A percentile compares a stretch with the other conserved stretches of the same genome.
Conservation (phyloP, 192 early-diverging fungal genomes). For the Dissophora globulifera region DNA sequence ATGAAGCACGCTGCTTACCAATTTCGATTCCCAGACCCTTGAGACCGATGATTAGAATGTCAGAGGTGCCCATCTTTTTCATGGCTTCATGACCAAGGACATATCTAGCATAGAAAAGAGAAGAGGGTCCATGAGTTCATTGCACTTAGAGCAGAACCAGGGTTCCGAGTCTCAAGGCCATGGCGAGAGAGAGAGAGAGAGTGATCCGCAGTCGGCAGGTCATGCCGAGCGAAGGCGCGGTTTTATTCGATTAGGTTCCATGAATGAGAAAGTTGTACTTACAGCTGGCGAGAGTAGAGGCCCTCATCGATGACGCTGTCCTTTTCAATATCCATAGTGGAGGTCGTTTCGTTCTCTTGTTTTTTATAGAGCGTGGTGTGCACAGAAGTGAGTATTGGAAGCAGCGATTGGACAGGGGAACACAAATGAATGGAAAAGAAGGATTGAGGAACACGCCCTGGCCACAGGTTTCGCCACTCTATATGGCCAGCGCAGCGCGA, state of each 20-base stretch:
- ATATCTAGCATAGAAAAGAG: conserved; percentile 66
- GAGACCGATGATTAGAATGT: conserved; percentile 95
- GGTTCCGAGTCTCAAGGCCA: no score
- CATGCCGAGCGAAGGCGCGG: no score
- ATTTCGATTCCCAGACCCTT: conserved; percentile 98
- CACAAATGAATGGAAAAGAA: not conserved
- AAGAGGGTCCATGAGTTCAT: no score
- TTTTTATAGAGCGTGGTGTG: not conserved
- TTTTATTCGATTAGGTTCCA: conserved; percentile 30
- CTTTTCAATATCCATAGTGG: conserved; percentile 59
- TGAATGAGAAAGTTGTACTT: conserved; percentile 58
- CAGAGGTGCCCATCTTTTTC: conserved; percentile 96
- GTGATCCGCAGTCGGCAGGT: conserved; percentile 49
- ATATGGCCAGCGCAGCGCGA: not conserved
- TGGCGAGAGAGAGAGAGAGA: not conserved
- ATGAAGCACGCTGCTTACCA: conserved; percentile 69
- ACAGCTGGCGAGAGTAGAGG: conserved; percentile 99
- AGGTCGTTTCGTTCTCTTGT: not conserved
- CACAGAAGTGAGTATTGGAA: not conserved
- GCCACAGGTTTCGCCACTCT: no score
- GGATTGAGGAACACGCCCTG: not conserved
- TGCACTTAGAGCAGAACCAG: no score
- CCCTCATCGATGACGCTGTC: conserved; percentile 88
- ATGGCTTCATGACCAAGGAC: conserved; percentile 95
- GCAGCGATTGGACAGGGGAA: not conserved